Evolutionary conservation across 2,329 filamentous ascomycete genomes (phyloP).

Genomic region (Amphichorda felina): DNA sequence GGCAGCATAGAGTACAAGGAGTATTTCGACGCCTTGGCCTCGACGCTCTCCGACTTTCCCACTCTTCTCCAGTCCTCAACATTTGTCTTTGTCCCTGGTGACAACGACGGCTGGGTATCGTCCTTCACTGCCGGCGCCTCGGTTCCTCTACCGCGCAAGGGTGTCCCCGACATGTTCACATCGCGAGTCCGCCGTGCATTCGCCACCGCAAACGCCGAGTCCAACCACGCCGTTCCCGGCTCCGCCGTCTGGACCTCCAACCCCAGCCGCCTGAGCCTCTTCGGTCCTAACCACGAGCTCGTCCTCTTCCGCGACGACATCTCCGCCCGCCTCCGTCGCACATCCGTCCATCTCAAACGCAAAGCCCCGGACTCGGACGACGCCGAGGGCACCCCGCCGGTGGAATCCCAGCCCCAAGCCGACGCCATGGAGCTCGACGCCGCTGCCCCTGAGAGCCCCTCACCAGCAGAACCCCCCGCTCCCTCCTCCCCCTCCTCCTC

Average conservation of each 20-base stretch:
- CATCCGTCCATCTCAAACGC: constrained; percentile 57
- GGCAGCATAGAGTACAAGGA: constrained; percentile 96
- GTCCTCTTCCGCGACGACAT: constrained; percentile 83
- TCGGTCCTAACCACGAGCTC: constrained; percentile 80
- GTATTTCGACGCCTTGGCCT: constrained; percentile 80
- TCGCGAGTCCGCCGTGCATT: constrained; percentile 75
- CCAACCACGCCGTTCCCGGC: constrained; percentile 22
- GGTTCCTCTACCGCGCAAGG: constrained; percentile 54
- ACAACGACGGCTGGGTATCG: constrained; percentile 95
- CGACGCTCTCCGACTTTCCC: constrained; percentile 73
- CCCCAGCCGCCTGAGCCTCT: constrained; percentile 69
- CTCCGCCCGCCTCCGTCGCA: constrained; percentile 64
- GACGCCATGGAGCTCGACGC: constrained; percentile 29
- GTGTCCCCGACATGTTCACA: constrained; percentile 82
- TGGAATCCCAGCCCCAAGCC: constrained; percentile 5
- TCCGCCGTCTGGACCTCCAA: constrained; percentile 81
- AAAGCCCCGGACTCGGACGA: constrained; percentile 19
- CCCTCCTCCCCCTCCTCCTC: background rate
- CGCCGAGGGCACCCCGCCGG: constrained; percentile 12
- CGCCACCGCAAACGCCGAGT: constrained; percentile 61
- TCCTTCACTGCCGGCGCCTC: constrained; percentile 69
- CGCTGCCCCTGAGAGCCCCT: constrained; percentile 7
- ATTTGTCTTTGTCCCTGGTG: constrained; percentile 88
- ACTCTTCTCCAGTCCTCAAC: constrained; percentile 66
- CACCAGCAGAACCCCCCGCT: background rate